A percentile compares a stretch with the other conserved stretches of the same genome.
Conservation (phyloP, 495 filamentous ascomycete genomes). For the Cercophora sp. region DNA sequence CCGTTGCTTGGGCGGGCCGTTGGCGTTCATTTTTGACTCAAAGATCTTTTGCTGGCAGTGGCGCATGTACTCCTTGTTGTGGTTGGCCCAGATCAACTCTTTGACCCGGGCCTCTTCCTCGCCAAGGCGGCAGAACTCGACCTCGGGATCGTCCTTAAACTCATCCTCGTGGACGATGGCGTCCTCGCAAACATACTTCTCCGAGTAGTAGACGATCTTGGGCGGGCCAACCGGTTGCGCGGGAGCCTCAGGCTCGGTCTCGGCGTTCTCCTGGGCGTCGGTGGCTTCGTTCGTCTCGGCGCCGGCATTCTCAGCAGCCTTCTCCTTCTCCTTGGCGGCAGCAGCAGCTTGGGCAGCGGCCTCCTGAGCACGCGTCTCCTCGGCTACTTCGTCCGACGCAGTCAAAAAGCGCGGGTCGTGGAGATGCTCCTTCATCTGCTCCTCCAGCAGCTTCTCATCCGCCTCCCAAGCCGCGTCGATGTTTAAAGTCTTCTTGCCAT, state of each 20-base stretch:
- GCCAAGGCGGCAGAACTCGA: constrained; percentile 68
- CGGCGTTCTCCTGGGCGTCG: not conserved
- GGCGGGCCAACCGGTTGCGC: not conserved
- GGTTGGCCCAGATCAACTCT: constrained; percentile 86
- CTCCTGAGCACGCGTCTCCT: constrained; percentile 22
- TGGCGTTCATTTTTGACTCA: constrained; percentile 57
- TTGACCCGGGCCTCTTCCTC: constrained; percentile 70
- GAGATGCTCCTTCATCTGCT: constrained; percentile 48
- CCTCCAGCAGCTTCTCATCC: constrained; percentile 44
- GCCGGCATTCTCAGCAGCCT: not conserved
- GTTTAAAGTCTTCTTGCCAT: constrained; percentile 16
- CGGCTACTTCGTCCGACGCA: constrained; percentile 32
- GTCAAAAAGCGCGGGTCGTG: constrained; percentile 43
- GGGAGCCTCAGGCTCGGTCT: not conserved
- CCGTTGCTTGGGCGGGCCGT: constrained; percentile 46
- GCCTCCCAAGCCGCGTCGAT: constrained; percentile 46
- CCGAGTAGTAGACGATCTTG: too few relatives aligned
- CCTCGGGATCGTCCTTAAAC: constrained; percentile 84
- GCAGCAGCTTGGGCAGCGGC: not conserved
- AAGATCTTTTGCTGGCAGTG: constrained; percentile 73
- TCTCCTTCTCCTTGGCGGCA: not conserved
- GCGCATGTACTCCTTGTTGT: constrained; percentile 86
- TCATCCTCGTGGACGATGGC: constrained; percentile 67
- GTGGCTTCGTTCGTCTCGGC: not conserved
- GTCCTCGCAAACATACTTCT: too few relatives aligned